These are phyloP conservation scores for Cronartium quercuum DNA, from an alignment of 1,284 basidiomycete species.

Conservation along the genomic window DNA sequence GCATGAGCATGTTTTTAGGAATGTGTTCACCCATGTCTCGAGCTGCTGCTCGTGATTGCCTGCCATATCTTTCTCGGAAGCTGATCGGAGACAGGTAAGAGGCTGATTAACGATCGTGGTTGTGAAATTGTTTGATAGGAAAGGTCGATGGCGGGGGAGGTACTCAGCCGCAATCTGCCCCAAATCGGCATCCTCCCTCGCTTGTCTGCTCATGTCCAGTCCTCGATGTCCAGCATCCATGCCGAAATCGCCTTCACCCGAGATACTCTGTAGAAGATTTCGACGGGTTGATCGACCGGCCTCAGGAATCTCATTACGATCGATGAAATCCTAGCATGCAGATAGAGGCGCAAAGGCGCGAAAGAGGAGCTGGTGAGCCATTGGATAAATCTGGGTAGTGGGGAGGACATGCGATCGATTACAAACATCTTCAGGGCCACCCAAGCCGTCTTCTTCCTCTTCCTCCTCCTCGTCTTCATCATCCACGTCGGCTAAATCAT, in stretches of 20 bases:
- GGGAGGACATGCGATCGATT: neutral
- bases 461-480: constrained; percentile 43
- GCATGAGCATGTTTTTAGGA: constrained; percentile 93
- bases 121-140: neutral
- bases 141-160: neutral
- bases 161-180: constrained; percentile 40
- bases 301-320: constrained; percentile 29
- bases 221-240: constrained; percentile 39
- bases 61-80: constrained; percentile 74
- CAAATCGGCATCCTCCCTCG: constrained; percentile 37
- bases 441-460: constrained; percentile 39
- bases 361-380: neutral
- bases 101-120: no score
- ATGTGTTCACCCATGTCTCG: constrained; percentile 62
- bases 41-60: constrained; percentile 45
- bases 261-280: constrained; percentile 25
- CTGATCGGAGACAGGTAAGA: no score
- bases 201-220: constrained; percentile 36
- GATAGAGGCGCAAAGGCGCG: neutral
- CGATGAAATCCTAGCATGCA: constrained; percentile 33
- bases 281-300: constrained; percentile 25
- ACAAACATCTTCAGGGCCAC: constrained; percentile 38
- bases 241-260: constrained; percentile 10
- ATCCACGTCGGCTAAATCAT: constrained; percentile 42
- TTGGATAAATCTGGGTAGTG: neutral